Conservation (phyloP, 2,329 filamentous ascomycete genomes). For the Aureobasidium melanogenum region DNA sequence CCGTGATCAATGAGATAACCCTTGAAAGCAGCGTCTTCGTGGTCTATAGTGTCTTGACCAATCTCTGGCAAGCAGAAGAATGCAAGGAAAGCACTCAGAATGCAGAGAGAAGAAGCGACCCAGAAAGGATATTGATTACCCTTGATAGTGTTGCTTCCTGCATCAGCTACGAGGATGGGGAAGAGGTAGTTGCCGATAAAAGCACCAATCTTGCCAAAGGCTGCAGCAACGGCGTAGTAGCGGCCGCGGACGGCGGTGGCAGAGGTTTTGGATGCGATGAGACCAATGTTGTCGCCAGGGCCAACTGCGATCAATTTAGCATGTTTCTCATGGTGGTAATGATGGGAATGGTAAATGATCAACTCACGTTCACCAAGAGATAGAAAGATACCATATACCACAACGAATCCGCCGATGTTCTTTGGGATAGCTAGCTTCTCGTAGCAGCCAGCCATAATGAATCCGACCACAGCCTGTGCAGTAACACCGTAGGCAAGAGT, state of each 20-base stretch:
- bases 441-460: constrained; percentile 77
- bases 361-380: constrained; percentile 52
- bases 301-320: constrained; percentile 39
- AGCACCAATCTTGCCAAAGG: constrained; percentile 54
- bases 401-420: constrained; percentile 62
- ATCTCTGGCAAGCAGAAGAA: constrained; percentile 63
- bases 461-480: constrained; percentile 66
- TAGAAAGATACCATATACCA: constrained; percentile 67
- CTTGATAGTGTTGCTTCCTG: constrained; percentile 40
- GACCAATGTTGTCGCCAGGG: constrained; percentile 60
- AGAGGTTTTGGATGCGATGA: constrained; percentile 78
- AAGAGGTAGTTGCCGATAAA: background rate
- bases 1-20: constrained; percentile 62
- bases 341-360: background rate
- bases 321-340: background rate
- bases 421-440: constrained; percentile 51
- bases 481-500: constrained; percentile 61
- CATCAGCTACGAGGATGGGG: constrained; percentile 43
- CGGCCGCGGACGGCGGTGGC: constrained; percentile 76
- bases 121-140: constrained; percentile 75
- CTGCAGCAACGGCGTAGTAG: constrained; percentile 63
- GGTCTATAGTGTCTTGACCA: constrained; percentile 67
- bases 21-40: constrained; percentile 65
- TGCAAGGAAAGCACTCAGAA: constrained; percentile 59
- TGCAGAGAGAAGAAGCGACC: constrained; percentile 63